Base-by-base conservation (phyloP, 169 alveolate genomes). In the Toxoplasma gondii region DNA sequence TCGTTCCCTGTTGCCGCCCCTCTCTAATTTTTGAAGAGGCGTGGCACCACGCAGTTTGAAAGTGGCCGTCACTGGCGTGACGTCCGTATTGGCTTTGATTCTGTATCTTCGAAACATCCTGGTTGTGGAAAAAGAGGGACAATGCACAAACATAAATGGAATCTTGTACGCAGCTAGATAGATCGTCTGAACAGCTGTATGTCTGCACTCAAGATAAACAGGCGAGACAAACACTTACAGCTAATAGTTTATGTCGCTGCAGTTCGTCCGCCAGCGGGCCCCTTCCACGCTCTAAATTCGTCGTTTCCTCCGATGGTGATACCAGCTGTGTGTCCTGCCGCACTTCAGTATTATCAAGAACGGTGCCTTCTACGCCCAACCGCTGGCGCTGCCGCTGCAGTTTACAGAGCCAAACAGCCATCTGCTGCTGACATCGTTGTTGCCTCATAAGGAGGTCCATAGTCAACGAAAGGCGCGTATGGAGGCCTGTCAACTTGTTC, bases 331-430 rank as follows among this genome's bases (percentile, higher is more conserved):
- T 49, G 22, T 49, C 58, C 58, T 1, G 12, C 58, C 58, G 58
- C 58, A 49, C 58, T 49, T 49, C 58, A 49, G 58, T 49, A 17
- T 74, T 27, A 34, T 44, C 29, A 74, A n/a, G 24, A 0, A 17
- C 17, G 49, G 22, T 16, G 9, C 44, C 34, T 10, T n/a, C 84
- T 74, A n/a, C 84, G 49, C 84, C 9, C 84, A 74, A 34, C 84
- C 34, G 9, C 84, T 74, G 84, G 31, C 2, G 84, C 84, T 74
- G 84, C 44, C 45, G 84, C 44, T 74, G 84, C 84, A n/a, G 84
- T 12, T n/a, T 29, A n/a, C 49, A 12, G 44, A 74, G 84, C 84
- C 84, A 74, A n/a, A 34, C 5, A 19, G 45, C 84, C 84, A 74
- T n/a, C 84, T 24, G 44, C 44, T 34, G 84, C 84, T 74, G 84